Evolutionary conservation across 208 protist species (phyloP).

Genomic region (Crithidia sp.): DNA sequence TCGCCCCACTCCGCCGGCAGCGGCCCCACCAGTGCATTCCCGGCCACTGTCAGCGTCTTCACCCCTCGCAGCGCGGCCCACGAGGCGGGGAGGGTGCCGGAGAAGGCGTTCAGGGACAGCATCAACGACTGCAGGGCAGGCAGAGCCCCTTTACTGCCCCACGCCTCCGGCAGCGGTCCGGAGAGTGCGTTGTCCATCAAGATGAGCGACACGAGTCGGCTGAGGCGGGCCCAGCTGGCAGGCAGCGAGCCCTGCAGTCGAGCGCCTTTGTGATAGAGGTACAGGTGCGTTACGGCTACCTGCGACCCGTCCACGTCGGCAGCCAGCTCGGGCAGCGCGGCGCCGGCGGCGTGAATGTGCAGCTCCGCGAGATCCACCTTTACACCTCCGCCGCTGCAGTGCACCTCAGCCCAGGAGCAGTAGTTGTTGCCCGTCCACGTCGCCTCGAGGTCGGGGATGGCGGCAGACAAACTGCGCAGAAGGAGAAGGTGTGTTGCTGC

Average conservation of each 20-base stretch:
- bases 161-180: not conserved
- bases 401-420: not conserved
- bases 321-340: not conserved
- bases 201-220: not conserved
- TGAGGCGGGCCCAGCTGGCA: not conserved
- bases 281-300: not conserved
- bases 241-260: not conserved
- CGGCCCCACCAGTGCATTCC: not conserved
- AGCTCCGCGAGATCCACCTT: not conserved
- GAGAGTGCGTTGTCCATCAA: not conserved
- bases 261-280: not conserved
- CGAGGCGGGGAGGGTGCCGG: no score
- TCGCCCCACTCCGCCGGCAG: not conserved
- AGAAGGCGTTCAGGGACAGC: no score
- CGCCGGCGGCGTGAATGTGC: not conserved
- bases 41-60: not conserved
- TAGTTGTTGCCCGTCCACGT: not conserved
- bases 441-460: not conserved
- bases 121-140: no score
- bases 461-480: not conserved
- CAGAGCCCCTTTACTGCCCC: not conserved
- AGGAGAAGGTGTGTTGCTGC: conserved; percentile 1
- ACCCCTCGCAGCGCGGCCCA: not conserved
- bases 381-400: not conserved
- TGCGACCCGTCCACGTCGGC: not conserved